phyloP scores from a whole-genome alignment of 1,284 basidiomycete genomes.

The Heterobasidion parviporum region DNA sequence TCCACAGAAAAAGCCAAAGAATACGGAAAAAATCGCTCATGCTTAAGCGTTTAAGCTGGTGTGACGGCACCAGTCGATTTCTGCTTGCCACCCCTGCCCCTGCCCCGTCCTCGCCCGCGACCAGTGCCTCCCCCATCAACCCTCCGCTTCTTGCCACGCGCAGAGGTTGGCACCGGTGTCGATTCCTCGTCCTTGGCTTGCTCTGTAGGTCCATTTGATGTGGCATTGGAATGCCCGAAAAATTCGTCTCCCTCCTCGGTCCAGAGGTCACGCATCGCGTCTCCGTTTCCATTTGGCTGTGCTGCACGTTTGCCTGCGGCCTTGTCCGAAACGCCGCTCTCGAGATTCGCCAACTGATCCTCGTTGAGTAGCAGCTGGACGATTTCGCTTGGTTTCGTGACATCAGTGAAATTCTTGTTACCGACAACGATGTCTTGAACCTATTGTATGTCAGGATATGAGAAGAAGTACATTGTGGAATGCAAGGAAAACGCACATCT shows the following conservation, averaged over 20 bases:
- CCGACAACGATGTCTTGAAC: conserved; percentile 99
- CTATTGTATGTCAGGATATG: conserved; percentile 28
- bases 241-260: conserved; percentile 80
- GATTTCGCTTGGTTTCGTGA: conserved; percentile 94
- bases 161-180: conserved; percentile 17
- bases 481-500: conserved; percentile 54
- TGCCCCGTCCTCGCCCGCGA: background rate
- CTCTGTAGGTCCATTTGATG: conserved; percentile 14
- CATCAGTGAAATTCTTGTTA: conserved; percentile 88
- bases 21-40: background rate
- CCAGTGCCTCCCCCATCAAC: conserved; percentile 1
- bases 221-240: conserved; percentile 44
- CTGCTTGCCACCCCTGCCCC: conserved; percentile 17
- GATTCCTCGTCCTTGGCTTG: conserved; percentile 31
- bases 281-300: conserved; percentile 23
- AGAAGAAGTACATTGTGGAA: background rate
- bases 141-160: conserved; percentile 28
- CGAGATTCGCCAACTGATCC: conserved; percentile 72
- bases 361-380: conserved; percentile 94
- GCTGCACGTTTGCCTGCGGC: conserved; percentile 29
- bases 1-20: background rate
- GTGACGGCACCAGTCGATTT: conserved; percentile 19
- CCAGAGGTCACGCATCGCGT: conserved; percentile 62
- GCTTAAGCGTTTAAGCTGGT: background rate
- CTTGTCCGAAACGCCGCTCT: conserved; percentile 32